Conservation (phyloP, 169 alveolate genomes). For the Plasmodium reichenowi region DNA sequence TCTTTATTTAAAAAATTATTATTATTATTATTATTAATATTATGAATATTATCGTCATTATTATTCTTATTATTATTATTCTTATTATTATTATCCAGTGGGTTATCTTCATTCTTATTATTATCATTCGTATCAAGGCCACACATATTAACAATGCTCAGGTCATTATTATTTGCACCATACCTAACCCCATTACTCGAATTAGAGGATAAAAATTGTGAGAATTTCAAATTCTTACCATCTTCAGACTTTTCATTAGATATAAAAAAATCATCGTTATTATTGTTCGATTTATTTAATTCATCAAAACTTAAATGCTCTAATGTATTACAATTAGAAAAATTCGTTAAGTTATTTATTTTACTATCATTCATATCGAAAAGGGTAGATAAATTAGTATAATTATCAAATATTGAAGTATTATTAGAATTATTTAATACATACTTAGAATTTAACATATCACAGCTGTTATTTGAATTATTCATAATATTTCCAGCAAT, state of each 20-base stretch:
- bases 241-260: constrained; percentile 46
- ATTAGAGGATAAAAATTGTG: neutral
- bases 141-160: neutral
- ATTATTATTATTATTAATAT: neutral
- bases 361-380: constrained; percentile 45
- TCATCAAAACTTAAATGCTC: constrained; percentile 63
- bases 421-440: constrained; percentile 57
- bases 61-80: neutral
- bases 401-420: constrained; percentile 36
- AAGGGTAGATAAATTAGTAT: constrained; percentile 33
- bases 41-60: neutral
- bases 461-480: constrained; percentile 17
- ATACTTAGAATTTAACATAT: constrained; percentile 35
- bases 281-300: neutral
- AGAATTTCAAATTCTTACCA: neutral
- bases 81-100: neutral
- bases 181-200: neutral
- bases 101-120: constrained; percentile 29
- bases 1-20: neutral
- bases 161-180: neutral
- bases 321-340: constrained; percentile 46
- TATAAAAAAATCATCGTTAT: neutral
- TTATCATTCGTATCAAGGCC: neutral
- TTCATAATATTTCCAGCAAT: constrained; percentile 6
- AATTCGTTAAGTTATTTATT: constrained; percentile 3